Evolutionary conservation across 2,329 filamentous ascomycete species (phyloP).

Genomic region (Knoxdaviesia capensis): DNA sequence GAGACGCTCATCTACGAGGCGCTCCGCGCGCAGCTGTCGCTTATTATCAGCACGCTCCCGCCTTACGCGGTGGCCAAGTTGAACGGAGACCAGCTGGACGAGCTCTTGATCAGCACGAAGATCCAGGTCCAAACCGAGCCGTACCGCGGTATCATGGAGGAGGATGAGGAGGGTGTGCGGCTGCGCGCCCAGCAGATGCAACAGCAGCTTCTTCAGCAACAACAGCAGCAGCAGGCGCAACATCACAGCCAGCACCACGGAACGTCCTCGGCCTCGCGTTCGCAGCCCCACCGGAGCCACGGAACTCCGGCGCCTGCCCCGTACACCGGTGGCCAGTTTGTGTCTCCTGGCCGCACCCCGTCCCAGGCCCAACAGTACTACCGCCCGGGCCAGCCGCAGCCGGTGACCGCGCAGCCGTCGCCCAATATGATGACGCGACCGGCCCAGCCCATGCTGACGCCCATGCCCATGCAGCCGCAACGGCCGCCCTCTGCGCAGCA

Average conservation of each 20-base stretch:
- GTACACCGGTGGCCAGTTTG: no score
- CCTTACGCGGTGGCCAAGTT: constrained; percentile 75
- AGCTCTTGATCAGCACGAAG: constrained; percentile 63
- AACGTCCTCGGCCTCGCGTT: neutral
- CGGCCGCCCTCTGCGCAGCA: constrained; percentile 3
- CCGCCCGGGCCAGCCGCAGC: constrained; percentile 8
- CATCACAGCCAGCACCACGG: neutral
- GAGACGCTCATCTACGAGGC: constrained; percentile 45
- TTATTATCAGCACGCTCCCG: constrained; percentile 57
- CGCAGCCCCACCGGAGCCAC: neutral
- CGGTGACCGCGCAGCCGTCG: neutral
- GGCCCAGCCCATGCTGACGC: neutral
- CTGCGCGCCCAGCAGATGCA: constrained; percentile 23
- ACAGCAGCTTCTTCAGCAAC: constrained; percentile 7
- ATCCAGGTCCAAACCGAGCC: constrained; percentile 54
- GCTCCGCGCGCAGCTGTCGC: constrained; percentile 52
- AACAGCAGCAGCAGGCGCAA: constrained; percentile 11
- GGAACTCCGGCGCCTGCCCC: no score
- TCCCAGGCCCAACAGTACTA: constrained; percentile 21
- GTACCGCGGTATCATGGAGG: constrained; percentile 64
- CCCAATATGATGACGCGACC: neutral
- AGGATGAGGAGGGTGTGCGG: constrained; percentile 47
- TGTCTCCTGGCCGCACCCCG: constrained; percentile 16
- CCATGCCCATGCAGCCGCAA: constrained; percentile 4
- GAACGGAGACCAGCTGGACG: constrained; percentile 67